A percentile compares a stretch with the other conserved stretches of the same genome.
Evolutionary conservation across 108 stramenopile species (phyloP).

Genomic region (Fistulifera pelliculosa): DNA sequence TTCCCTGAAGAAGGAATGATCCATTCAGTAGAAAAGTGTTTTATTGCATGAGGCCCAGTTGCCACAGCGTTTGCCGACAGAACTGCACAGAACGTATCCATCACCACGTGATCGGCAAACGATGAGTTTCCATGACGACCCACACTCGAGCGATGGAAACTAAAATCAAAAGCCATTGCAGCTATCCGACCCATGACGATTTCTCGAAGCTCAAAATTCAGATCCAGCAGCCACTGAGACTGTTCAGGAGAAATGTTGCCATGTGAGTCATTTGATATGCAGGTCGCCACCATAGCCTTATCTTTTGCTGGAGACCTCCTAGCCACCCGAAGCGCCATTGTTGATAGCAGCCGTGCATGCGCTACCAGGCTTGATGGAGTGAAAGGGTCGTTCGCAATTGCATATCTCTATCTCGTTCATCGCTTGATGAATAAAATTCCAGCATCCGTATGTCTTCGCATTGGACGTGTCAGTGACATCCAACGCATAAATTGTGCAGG

Average conservation of each 20-base stretch:
- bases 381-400: constrained; percentile 7
- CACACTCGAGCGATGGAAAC: constrained; percentile 18
- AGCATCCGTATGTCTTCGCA: constrained; percentile 65
- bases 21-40: constrained; percentile 59
- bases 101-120: constrained; percentile 54
- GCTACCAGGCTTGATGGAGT: constrained; percentile 16
- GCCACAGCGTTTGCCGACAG: constrained; percentile 70
- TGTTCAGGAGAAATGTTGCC: constrained; percentile 24
- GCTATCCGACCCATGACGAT: constrained; percentile 73
- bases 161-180: constrained; percentile 60
- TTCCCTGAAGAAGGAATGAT: constrained; percentile 50
- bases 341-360: constrained; percentile 58
- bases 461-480: constrained; percentile 57
- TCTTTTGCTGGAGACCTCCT: constrained; percentile 50
- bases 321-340: constrained; percentile 56
- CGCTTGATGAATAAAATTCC: constrained; percentile 76
- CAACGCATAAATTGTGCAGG: constrained; percentile 59
- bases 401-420: constrained; percentile 71
- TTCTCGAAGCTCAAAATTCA: constrained; percentile 61
- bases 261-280: constrained; percentile 46
- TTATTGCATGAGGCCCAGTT: constrained; percentile 48
- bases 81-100: constrained; percentile 62
- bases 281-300: constrained; percentile 40
- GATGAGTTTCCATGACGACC: constrained; percentile 17
- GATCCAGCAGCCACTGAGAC: constrained; percentile 34